A percentile compares a stretch with the other conserved stretches of the same genome.
These are phyloP conservation scores for Rhizopus stolonifer DNA, from an alignment of 371 early-diverging fungal species.

Conservation along the genomic window DNA sequence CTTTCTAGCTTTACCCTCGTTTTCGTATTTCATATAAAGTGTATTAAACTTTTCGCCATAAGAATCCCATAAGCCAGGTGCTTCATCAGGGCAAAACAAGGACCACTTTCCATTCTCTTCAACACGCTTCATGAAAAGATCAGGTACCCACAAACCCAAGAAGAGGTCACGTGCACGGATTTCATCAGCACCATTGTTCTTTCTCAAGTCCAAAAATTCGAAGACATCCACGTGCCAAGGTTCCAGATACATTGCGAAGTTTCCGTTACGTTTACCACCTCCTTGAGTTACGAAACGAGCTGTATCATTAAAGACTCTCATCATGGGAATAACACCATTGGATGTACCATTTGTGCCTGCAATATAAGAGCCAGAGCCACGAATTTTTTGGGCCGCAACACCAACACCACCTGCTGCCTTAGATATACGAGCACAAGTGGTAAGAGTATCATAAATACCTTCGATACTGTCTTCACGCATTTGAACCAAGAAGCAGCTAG, in stretches of 20 bases:
- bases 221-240: constrained; percentile 99
- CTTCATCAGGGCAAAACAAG: constrained; percentile 97
- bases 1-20: constrained; percentile 80
- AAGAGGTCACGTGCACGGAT: constrained; percentile 97
- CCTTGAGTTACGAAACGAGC: constrained; percentile 99
- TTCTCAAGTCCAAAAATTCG: constrained; percentile 96
- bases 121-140: constrained; percentile 99
- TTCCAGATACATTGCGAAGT: constrained; percentile 98
- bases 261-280: constrained; percentile 99
- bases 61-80: constrained; percentile 87
- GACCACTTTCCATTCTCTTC: constrained; percentile 95
- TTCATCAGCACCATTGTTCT: constrained; percentile 99
- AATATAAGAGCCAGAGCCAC: constrained; percentile 95
- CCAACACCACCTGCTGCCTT: constrained; percentile 99
- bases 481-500: constrained; percentile 95
- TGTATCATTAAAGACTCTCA: constrained; percentile 98
- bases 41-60: constrained; percentile 97
- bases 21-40: constrained; percentile 92
- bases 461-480: constrained; percentile 98
- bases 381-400: constrained; percentile 94
- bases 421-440: constrained; percentile 96
- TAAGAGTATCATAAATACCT: constrained; percentile 98
- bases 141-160: constrained; percentile 99
- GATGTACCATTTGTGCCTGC: constrained; percentile 98
- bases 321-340: constrained; percentile 98